These are phyloP conservation scores for Geotrichum ghanense DNA, from an alignment of 805 yeast species.

Conservation along the genomic window DNA sequence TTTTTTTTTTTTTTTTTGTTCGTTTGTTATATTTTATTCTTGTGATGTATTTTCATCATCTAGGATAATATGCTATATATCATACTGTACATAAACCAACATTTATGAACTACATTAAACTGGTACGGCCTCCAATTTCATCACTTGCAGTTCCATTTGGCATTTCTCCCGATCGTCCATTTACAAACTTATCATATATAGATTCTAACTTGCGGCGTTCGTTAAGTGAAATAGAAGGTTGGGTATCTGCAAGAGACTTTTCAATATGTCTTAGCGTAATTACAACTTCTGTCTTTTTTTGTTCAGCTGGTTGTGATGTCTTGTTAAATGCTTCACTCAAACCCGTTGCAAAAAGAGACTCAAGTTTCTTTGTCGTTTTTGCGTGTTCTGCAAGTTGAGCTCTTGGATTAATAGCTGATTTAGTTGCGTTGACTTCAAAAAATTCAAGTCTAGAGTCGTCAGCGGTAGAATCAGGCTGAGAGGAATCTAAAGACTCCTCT, in stretches of 20 bases:
- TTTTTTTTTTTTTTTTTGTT: too few relatives aligned
- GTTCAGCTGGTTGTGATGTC: constrained; percentile 6
- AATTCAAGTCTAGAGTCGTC: constrained; percentile 26
- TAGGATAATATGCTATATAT: too few relatives aligned
- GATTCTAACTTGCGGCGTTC: constrained; percentile 52
- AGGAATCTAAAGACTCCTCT: constrained; percentile 3
- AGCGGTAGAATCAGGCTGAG: constrained; percentile 5
- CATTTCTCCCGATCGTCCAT: constrained; percentile 76
- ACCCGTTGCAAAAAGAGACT: constrained; percentile 7
- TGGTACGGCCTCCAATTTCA: constrained; percentile 76
- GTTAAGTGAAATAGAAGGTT: constrained; percentile 73
- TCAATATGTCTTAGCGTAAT: constrained; percentile 46
- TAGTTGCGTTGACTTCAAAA: constrained; percentile 29
- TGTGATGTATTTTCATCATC: too few relatives aligned
- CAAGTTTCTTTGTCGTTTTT: constrained; percentile 11
- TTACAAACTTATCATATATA: constrained; percentile 62
- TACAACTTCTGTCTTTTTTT: constrained; percentile 25
- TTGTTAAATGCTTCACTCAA: constrained; percentile 3
- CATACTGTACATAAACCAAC: too few relatives aligned
- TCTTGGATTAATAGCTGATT: constrained; percentile 1
- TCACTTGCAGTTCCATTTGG: constrained; percentile 73
- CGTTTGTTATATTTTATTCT: too few relatives aligned
- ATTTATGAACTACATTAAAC: constrained; percentile 46
- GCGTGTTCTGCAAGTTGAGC: constrained; percentile 10
- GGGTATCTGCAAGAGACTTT: constrained; percentile 61